Evolutionary conservation across 352 stramenopile species (phyloP).

Genomic region (Globisporangium viniferum): DNA sequence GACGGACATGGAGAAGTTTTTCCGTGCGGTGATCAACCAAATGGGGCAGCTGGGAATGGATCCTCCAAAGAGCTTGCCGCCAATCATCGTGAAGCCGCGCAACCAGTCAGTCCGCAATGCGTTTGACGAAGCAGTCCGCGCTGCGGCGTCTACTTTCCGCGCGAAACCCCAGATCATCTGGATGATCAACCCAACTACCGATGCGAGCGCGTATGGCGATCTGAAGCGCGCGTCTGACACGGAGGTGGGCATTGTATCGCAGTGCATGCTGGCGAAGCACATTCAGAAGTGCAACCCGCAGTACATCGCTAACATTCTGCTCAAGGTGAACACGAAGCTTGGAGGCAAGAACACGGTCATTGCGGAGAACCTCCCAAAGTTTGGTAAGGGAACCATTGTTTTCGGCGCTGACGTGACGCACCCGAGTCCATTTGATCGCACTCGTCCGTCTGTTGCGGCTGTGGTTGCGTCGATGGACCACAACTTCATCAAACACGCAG

Average conservation of each 20-base stretch:
- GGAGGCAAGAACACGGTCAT: conserved; percentile 64
- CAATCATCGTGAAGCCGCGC: conserved; percentile 40
- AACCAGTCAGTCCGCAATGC: conserved; percentile 31
- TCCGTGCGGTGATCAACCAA: conserved; percentile 47
- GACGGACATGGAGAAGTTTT: conserved; percentile 44
- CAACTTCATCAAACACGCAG: conserved; percentile 67
- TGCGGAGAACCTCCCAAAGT: conserved; percentile 34
- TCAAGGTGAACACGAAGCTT: conserved; percentile 82
- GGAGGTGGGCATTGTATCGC: conserved; percentile 66
- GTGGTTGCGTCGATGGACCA: conserved; percentile 78
- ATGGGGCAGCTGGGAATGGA: conserved; percentile 62
- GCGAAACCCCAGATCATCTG: conserved; percentile 45
- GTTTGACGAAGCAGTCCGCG: conserved; percentile 39
- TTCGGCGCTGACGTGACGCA: conserved; percentile 86
- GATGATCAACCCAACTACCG: conserved; percentile 48
- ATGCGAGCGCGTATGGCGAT: conserved; percentile 55
- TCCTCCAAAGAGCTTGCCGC: conserved; percentile 26
- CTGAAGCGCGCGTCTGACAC: conserved; percentile 74
- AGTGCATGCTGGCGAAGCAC: conserved; percentile 76
- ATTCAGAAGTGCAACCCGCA: conserved; percentile 51
- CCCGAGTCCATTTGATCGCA: conserved; percentile 66
- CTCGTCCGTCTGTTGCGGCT: conserved; percentile 72
- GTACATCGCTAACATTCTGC: conserved; percentile 74
- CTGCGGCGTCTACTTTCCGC: conserved; percentile 29
- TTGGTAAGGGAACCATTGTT: conserved; percentile 64